phyloP scores from a whole-genome alignment of 1,284 basidiomycete species.

The Cryptococcus sp. region DNA sequence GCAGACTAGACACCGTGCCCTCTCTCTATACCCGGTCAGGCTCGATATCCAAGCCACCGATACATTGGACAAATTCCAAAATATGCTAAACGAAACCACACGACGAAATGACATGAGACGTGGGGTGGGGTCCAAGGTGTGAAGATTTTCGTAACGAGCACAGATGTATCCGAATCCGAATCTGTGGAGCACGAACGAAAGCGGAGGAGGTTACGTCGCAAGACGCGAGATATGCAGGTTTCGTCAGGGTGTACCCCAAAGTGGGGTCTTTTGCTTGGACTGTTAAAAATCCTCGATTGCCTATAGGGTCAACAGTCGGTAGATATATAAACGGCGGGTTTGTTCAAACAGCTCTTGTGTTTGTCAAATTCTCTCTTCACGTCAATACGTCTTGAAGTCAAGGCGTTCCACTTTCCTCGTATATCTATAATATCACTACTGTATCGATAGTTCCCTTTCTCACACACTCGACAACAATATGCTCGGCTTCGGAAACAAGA shows the following conservation, averaged over 20 bases:
- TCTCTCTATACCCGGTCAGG: too few species aligned
- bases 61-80: too few species aligned
- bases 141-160: too few species aligned
- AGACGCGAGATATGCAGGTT: too few species aligned
- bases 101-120: too few species aligned
- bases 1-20: too few species aligned
- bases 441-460: not conserved
- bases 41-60: too few species aligned
- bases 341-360: not conserved
- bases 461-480: constrained; percentile 1
- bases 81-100: too few species aligned
- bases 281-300: not conserved
- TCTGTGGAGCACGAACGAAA: too few species aligned
- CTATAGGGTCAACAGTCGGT: not conserved
- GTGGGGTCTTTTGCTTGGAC: not conserved
- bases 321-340: not conserved
- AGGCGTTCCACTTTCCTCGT: not conserved
- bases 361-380: not conserved
- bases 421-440: not conserved
- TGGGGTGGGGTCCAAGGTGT: too few species aligned
- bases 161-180: too few species aligned
- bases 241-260: not conserved
- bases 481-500: constrained; percentile 1
- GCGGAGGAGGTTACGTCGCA: too few species aligned
- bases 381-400: not conserved